These are phyloP conservation scores for Blastobotrys raffinosifermentans DNA, from an alignment of 1,139 yeast species.

Conservation along the genomic window DNA sequence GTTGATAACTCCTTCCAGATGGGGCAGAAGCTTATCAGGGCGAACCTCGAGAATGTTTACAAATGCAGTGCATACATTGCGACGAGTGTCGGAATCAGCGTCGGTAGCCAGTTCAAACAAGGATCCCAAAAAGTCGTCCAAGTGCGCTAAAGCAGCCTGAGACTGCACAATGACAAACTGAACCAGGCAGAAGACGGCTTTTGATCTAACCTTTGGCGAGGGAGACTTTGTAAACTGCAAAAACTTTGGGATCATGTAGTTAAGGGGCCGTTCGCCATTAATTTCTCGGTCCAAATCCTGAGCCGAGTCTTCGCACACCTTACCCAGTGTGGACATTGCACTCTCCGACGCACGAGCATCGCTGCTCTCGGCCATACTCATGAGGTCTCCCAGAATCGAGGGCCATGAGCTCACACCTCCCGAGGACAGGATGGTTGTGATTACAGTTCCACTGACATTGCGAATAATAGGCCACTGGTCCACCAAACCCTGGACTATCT, in stretches of 20 bases:
- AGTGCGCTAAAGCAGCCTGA: constrained; percentile 55
- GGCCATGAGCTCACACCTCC: constrained; percentile 76
- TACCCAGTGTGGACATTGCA: constrained; percentile 74
- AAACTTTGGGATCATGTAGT: constrained; percentile 60
- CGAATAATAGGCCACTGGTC: constrained; percentile 59
- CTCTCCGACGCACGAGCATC: constrained; percentile 51
- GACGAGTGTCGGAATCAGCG: constrained; percentile 53
- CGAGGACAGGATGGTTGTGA: constrained; percentile 72
- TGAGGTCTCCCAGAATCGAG: constrained; percentile 57
- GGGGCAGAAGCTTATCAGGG: constrained; percentile 76
- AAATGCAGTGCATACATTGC: constrained; percentile 75
- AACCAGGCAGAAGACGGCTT: constrained; percentile 66
- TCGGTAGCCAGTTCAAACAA: constrained; percentile 59
- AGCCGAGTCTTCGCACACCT: constrained; percentile 83
- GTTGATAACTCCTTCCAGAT: constrained; percentile 75
- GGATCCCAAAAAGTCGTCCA: constrained; percentile 60
- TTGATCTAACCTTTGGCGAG: constrained; percentile 52
- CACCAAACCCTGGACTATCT: constrained; percentile 62
- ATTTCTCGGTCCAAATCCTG: constrained; percentile 52
- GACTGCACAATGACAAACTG: constrained; percentile 67
- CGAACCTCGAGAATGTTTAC: constrained; percentile 65
- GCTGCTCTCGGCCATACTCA: constrained; percentile 48
- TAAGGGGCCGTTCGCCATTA: constrained; percentile 63
- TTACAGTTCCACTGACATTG: constrained; percentile 85
- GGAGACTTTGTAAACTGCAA: constrained; percentile 40